Conservation (phyloP, 1,139 yeast genomes). For the Pneumocystis oryctolagi region DNA sequence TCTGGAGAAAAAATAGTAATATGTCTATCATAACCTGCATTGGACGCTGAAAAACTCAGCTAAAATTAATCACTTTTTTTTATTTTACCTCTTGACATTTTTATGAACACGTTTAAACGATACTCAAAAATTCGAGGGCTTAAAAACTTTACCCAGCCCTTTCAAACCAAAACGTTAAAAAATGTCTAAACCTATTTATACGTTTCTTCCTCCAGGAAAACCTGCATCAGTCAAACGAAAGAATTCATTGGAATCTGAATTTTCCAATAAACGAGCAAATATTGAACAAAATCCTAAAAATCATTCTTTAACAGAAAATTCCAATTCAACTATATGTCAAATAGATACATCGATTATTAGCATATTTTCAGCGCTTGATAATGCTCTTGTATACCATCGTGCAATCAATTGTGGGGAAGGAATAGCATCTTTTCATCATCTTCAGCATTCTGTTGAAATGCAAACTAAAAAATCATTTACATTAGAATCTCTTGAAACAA, state of each 20-base stretch:
- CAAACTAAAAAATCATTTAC: not conserved
- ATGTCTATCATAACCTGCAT: constrained; percentile 88
- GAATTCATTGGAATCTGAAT: not conserved
- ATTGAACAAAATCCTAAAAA: not conserved
- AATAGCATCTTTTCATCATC: not conserved
- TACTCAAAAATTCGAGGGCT: not conserved
- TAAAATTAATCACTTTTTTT: not conserved
- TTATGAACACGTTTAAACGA: not conserved
- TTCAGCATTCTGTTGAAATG: not conserved
- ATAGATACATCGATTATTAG: not conserved
- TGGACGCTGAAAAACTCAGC: not conserved
- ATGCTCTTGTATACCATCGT: not conserved
- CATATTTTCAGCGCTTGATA: not conserved
- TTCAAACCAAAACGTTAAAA: not conserved
- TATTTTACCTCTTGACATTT: not conserved
- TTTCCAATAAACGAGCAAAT: not conserved
- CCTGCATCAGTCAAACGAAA: not conserved
- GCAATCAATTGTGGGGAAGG: not conserved
- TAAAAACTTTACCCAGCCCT: not conserved
- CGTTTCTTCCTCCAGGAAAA: not conserved
- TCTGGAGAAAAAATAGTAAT: constrained; percentile 88
- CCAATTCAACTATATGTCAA: not conserved
- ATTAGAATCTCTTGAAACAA: not conserved
- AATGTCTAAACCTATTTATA: not conserved
- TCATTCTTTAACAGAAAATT: not conserved